Conservation (phyloP, 1,139 yeast genomes). For the Saccharomyces pastorianus region DNA sequence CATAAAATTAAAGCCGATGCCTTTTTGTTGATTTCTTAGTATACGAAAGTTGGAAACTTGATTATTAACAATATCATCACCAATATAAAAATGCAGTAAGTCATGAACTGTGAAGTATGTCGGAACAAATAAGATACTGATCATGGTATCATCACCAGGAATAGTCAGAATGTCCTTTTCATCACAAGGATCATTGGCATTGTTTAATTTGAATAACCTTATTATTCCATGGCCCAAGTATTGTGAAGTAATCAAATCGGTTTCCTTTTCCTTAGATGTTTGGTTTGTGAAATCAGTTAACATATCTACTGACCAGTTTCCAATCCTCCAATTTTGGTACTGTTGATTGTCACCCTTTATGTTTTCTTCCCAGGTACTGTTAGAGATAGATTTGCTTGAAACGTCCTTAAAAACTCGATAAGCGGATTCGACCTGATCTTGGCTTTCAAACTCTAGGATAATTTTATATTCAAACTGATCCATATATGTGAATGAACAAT, state of each 20-base stretch:
- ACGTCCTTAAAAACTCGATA: constrained; percentile 8
- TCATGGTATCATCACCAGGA: constrained; percentile 54
- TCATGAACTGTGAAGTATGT: constrained; percentile 83
- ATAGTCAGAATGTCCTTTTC: constrained; percentile 19
- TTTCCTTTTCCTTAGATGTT: constrained; percentile 5
- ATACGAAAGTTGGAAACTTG: constrained; percentile 66
- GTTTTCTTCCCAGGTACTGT: not conserved
- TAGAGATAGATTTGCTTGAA: not conserved
- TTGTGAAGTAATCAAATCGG: constrained; percentile 22
- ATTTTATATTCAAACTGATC: constrained; percentile 2
- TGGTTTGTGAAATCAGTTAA: constrained; percentile 3
- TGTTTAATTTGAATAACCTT: constrained; percentile 49
- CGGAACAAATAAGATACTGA: constrained; percentile 79
- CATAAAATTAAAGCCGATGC: constrained; percentile 55
- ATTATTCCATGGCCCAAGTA: constrained; percentile 69
- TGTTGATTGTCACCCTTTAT: not conserved
- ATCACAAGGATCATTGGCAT: constrained; percentile 11
- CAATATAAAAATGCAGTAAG: constrained; percentile 54
- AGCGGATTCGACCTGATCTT: constrained; percentile 9
- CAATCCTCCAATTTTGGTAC: constrained; percentile 15
- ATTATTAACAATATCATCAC: constrained; percentile 53
- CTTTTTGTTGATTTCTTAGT: constrained; percentile 50
- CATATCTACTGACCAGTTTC: constrained; percentile 8
- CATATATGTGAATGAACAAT: not conserved
- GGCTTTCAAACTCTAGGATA: constrained; percentile 4